phyloP scores from a whole-genome alignment of 257 asterid species.

The Solanum lycopersicoides region DNA sequence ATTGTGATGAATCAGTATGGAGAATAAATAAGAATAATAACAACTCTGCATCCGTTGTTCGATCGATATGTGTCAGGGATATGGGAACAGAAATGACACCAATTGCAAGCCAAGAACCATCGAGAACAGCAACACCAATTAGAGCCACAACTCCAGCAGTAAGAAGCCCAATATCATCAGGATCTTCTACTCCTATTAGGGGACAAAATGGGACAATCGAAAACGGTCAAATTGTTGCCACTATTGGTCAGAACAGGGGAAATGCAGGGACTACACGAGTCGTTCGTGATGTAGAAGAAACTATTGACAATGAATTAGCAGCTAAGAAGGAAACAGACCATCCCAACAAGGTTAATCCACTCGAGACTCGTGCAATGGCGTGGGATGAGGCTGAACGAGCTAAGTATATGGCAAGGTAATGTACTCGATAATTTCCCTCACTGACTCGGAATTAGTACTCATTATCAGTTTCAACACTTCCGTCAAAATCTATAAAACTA shows the following conservation, averaged over 20 bases:
- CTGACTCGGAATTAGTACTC: not conserved
- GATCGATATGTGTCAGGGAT: conserved; percentile 76
- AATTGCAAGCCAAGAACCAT: conserved; percentile 81
- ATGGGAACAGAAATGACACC: conserved; percentile 99
- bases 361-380: conserved; percentile 69
- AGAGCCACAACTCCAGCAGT: conserved; percentile 54
- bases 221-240: conserved; percentile 13
- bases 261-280: conserved; percentile 21
- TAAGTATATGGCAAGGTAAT: conserved; percentile 80
- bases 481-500: not conserved
- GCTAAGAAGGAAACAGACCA: conserved; percentile 13
- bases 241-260: conserved; percentile 18
- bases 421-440: not conserved
- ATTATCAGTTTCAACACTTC: not conserved
- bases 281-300: conserved; percentile 25
- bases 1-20: conserved; percentile 63
- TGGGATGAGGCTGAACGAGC: conserved; percentile 98
- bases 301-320: not conserved
- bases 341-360: conserved; percentile 31
- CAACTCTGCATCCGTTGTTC: conserved; percentile 33
- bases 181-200: conserved; percentile 48
- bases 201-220: conserved; percentile 21
- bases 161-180: conserved; percentile 53
- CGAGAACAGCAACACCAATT: conserved; percentile 83
- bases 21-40: conserved; percentile 39